Conservation (phyloP, 2,329 filamentous ascomycete species). For the Fulvia fulva region DNA sequence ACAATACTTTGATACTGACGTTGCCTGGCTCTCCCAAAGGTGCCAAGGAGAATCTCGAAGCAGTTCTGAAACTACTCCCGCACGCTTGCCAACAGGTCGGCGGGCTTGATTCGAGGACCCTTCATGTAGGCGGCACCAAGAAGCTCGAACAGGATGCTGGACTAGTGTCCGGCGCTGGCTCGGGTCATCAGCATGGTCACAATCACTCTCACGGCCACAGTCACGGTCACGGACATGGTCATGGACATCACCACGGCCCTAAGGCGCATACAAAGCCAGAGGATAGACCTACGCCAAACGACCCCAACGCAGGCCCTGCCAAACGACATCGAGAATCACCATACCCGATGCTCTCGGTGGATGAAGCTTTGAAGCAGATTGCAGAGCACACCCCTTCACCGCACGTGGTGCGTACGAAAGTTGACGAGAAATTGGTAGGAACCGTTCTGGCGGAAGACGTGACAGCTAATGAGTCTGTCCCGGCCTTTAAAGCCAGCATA, state of each 20-base stretch:
- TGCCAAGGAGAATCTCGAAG: slow-evolving; percentile 86
- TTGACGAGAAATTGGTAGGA: slow-evolving; percentile 66
- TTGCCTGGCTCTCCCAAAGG: slow-evolving; percentile 93
- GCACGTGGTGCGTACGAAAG: slow-evolving; percentile 53
- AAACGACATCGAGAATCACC: slow-evolving; percentile 79
- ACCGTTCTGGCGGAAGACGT: slow-evolving; percentile 81
- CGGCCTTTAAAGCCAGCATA: slow-evolving; percentile 91
- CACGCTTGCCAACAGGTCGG: slow-evolving; percentile 91
- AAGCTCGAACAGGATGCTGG: slow-evolving; percentile 83
- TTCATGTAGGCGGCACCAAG: slow-evolving; percentile 78
- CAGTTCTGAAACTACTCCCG: slow-evolving; percentile 82
- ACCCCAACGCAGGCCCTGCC: slow-evolving; percentile 57
- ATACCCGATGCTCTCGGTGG: slow-evolving; percentile 85
- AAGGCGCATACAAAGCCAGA: slow-evolving; percentile 68
- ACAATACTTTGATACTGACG: slow-evolving; percentile 78
- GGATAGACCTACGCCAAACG: slow-evolving; percentile 56
- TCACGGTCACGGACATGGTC: slow-evolving; percentile 40
- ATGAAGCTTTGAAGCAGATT: slow-evolving; percentile 72
- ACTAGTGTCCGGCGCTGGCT: slow-evolving; percentile 14
- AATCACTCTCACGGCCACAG: slow-evolving; percentile 36
- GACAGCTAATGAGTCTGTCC: slow-evolving; percentile 73
- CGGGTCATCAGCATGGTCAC: slow-evolving; percentile 26
- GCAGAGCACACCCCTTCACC: slow-evolving; percentile 67
- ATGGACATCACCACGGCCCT: slow-evolving; percentile 54
- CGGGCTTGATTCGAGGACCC: slow-evolving; percentile 71